Base-by-base conservation (phyloP, 257 asterid species). In the Ehretia macrophylla region DNA sequence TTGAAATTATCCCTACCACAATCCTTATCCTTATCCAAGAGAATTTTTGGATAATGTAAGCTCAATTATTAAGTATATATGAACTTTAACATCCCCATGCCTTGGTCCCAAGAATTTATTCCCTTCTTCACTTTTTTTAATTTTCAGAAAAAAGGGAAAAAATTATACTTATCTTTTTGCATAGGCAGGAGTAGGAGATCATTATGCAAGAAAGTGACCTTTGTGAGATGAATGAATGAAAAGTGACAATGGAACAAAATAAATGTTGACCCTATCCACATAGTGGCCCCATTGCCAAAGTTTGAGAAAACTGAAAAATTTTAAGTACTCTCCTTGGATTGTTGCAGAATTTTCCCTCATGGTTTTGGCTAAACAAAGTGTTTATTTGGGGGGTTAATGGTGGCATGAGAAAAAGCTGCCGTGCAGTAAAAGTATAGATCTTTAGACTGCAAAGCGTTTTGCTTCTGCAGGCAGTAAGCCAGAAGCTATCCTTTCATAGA, bases 381-480 rank as follows among this genome's bases (percentile, higher is more conserved):
- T 42, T 10, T 60, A 44, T 39, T 53, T 32, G 58, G n/a, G n/a
- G n/a, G n/a, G n/a, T n/a, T n/a, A n/a, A n/a, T n/a, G 55, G 9
- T 61, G 37, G 5, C 18, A 46, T 10, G 14, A 52, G 11, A 18
- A 14, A 54, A 27, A 37, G 40, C 32, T n/a, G 37, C 3, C 17
- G 35, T 35, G 32, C n/a, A 37, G 42, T n/a, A 10, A 9, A 57
- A 11, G 49, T 10, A n/a, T 5, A 16, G n/a, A 37, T 22, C 13
- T 27, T 10, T 27, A 14, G 58, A 13, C 58, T 54, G 58, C 35
- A 27, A 27, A 54, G 32, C n/a, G 8, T 19, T 14, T 54, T 22
- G 58, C 58, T 54, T 27, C 58, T 27, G 48, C 60, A n/a, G 48
- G 39, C 48, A 35, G 27, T 39, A 18, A 37, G 20, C 32, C 8